Evolutionary conservation across 176 grass and related monocot genomes (phyloP).

Genomic region (Phragmites australis): DNA sequence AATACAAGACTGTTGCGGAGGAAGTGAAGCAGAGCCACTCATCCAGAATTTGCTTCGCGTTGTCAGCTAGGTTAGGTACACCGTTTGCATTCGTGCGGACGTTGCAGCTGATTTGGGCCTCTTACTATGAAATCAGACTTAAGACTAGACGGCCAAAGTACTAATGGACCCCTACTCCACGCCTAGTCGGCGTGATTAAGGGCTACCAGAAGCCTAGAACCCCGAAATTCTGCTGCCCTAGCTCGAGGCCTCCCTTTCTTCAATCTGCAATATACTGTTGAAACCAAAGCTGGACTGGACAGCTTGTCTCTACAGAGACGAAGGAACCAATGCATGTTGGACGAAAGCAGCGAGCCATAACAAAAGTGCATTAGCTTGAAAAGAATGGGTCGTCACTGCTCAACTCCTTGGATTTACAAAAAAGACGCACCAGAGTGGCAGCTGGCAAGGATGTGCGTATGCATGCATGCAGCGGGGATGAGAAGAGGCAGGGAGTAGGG

Average conservation of each 20-base stretch:
- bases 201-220: neutral
- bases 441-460: too few species aligned
- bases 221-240: neutral
- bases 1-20: neutral
- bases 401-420: slow-evolving; percentile 30
- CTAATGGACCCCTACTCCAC: neutral
- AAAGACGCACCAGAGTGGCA: too few species aligned
- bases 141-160: neutral
- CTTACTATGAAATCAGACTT: neutral
- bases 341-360: slow-evolving; percentile 12
- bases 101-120: neutral
- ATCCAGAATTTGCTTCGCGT: neutral
- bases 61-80: neutral
- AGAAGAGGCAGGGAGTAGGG: neutral
- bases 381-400: slow-evolving; percentile 3
- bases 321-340: neutral
- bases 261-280: neutral
- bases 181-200: neutral
- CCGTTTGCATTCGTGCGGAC: neutral
- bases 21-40: neutral
- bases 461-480: too few species aligned
- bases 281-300: neutral
- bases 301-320: neutral
- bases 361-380: slow-evolving; percentile 12
- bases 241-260: slow-evolving; percentile 5